Conservation (phyloP, 2,329 filamentous ascomycete species). For the Fusarium napiforme region DNA sequence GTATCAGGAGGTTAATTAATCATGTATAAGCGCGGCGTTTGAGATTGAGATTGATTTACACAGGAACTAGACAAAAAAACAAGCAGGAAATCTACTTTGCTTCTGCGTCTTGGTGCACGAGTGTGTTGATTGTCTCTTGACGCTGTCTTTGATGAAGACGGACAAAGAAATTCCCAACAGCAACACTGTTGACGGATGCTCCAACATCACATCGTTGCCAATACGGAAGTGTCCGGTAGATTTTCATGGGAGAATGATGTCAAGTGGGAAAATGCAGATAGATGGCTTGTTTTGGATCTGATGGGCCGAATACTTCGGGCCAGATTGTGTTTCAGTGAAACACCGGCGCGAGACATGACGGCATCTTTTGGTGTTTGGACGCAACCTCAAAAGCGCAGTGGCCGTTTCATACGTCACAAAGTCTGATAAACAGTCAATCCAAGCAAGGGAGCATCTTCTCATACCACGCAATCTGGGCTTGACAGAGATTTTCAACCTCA, state of each 20-base stretch:
- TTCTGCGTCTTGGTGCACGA: slow-evolving; percentile 26
- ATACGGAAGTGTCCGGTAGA: not conserved
- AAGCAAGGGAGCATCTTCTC: slow-evolving; percentile 20
- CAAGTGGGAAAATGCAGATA: slow-evolving; percentile 11
- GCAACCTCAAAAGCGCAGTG: not conserved
- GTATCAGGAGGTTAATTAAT: slow-evolving; percentile 42
- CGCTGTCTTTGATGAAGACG: slow-evolving; percentile 2
- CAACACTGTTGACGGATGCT: not conserved
- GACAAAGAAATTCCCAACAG: slow-evolving; percentile 1
- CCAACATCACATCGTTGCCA: slow-evolving; percentile 8
- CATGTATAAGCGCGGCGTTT: slow-evolving; percentile 54
- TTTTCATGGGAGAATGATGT: slow-evolving; percentile 17
- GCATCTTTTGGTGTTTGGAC: slow-evolving; percentile 20
- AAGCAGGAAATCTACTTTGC: slow-evolving; percentile 37
- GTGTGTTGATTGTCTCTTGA: slow-evolving; percentile 18
- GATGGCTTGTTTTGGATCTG: slow-evolving; percentile 5
- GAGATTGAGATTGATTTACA: slow-evolving; percentile 44
- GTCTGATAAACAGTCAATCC: slow-evolving; percentile 17
- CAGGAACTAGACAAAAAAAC: slow-evolving; percentile 47
- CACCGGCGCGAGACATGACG: slow-evolving; percentile 38
- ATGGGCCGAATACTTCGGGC: slow-evolving; percentile 9
- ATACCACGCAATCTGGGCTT: slow-evolving; percentile 2
- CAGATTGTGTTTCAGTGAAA: slow-evolving; percentile 34
- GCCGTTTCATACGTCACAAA: slow-evolving; percentile 25
- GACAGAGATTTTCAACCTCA: not conserved